Evolutionary conservation across 129 eudicot species (phyloP).

Genomic region (Lactuca saligna): DNA sequence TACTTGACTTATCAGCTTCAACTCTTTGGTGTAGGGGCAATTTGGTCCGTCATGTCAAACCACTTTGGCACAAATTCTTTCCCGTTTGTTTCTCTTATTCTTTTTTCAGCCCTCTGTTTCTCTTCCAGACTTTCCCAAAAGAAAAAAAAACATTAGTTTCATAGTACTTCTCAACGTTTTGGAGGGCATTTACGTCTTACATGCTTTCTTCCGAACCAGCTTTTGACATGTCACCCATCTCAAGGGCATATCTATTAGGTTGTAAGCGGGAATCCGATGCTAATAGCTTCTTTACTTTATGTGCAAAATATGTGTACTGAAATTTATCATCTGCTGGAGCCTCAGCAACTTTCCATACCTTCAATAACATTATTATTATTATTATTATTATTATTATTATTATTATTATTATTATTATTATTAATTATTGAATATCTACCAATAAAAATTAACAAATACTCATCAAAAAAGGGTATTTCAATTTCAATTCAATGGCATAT

Average conservation of each 20-base stretch:
- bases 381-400: no score
- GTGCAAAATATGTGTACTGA: slow-evolving; percentile 89
- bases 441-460: not conserved
- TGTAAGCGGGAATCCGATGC: slow-evolving; percentile 93
- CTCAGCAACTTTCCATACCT: slow-evolving; percentile 90
- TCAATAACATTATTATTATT: slow-evolving; percentile 16
- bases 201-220: slow-evolving; percentile 93
- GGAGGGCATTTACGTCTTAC: slow-evolving; percentile 23
- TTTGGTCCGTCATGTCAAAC: slow-evolving; percentile 70
- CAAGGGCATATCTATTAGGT: slow-evolving; percentile 89
- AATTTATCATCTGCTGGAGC: slow-evolving; percentile 71
- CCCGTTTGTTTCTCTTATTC: slow-evolving; percentile 69
- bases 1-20: slow-evolving; percentile 50
- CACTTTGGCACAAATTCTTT: slow-evolving; percentile 64
- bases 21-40: slow-evolving; percentile 80
- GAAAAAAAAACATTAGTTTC: not conserved
- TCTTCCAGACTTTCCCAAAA: slow-evolving; percentile 63
- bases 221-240: slow-evolving; percentile 77
- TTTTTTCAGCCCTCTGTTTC: slow-evolving; percentile 93
- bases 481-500: no score
- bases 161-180: not conserved
- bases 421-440: not conserved
- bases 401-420: no score
- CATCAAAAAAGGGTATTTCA: no score
- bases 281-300: slow-evolving; percentile 73